phyloP scores from a whole-genome alignment of 2,329 filamentous ascomycete species.

The Scopulariopsis brevicaulis region DNA sequence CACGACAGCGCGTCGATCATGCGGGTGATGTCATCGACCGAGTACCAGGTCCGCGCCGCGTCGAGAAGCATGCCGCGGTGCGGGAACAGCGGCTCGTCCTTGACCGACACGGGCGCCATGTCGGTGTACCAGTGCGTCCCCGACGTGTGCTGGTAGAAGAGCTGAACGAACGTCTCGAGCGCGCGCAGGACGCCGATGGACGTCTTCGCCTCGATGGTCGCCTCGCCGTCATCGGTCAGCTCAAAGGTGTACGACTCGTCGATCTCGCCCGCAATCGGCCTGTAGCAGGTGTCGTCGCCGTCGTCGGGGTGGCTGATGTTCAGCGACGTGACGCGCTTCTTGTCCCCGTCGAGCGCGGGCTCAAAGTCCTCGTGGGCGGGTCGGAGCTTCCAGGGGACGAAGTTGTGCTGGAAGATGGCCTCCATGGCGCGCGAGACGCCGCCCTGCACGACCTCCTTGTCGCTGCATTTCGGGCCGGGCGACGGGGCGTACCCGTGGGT shows the following conservation, averaged over 20 bases:
- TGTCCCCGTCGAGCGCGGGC: conserved; percentile 32
- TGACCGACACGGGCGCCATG: conserved; percentile 57
- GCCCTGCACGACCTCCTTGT: conserved; percentile 41
- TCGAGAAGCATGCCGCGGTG: conserved; percentile 77
- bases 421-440: conserved; percentile 48
- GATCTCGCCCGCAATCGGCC: conserved; percentile 48
- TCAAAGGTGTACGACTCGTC: conserved; percentile 68
- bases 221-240: conserved; percentile 44
- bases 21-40: conserved; percentile 54
- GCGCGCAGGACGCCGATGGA: conserved; percentile 60
- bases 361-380: conserved; percentile 53
- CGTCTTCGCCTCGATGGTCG: conserved; percentile 51
- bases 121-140: conserved; percentile 53
- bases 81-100: conserved; percentile 61
- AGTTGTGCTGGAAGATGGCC: conserved; percentile 54
- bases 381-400: conserved; percentile 71
- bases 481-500: conserved; percentile 29
- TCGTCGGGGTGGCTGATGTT: conserved; percentile 45
- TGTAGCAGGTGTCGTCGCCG: conserved; percentile 43
- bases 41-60: conserved; percentile 61
- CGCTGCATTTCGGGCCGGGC: conserved; percentile 26
- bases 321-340: conserved; percentile 46
- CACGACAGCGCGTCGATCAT: conserved; percentile 67
- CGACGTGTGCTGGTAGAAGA: conserved; percentile 62
- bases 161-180: conserved; percentile 67